These are phyloP conservation scores for Lactifluus hygrophoroides DNA, from an alignment of 768 basidiomycete species.

Conservation along the genomic window DNA sequence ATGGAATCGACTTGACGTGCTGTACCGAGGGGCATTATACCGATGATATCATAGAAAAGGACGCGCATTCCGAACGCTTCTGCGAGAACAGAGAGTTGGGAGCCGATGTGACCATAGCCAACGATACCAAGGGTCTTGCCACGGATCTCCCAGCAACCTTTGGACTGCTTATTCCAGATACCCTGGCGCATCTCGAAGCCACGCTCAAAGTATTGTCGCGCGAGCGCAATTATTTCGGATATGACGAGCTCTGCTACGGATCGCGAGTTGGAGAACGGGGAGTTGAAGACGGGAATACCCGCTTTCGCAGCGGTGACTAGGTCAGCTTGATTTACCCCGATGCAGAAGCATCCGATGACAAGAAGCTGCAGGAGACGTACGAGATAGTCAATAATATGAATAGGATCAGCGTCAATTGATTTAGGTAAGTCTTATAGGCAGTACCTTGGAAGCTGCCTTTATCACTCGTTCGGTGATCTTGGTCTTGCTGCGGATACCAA, in stretches of 20 bases:
- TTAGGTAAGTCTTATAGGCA: not conserved
- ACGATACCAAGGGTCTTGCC: slow-evolving; percentile 98
- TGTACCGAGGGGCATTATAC: slow-evolving; percentile 94
- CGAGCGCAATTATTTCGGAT: slow-evolving; percentile 86
- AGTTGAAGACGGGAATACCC: slow-evolving; percentile 98
- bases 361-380: slow-evolving; percentile 53
- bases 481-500: slow-evolving; percentile 97
- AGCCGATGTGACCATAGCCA: slow-evolving; percentile 97
- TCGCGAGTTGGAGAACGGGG: slow-evolving; percentile 97
- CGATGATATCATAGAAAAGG: slow-evolving; percentile 89
- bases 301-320: slow-evolving; percentile 71
- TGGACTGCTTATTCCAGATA: slow-evolving; percentile 98
- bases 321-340: slow-evolving; percentile 98
- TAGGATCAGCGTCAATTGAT: not conserved
- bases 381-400: not conserved
- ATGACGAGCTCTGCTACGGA: slow-evolving; percentile 98
- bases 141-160: slow-evolving; percentile 95
- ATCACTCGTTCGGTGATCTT: slow-evolving; percentile 89
- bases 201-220: slow-evolving; percentile 89
- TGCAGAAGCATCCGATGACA: slow-evolving; percentile 98
- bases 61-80: slow-evolving; percentile 96
- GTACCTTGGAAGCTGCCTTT: slow-evolving; percentile 79
- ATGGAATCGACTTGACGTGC: slow-evolving; percentile 86
- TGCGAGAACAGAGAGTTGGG: slow-evolving; percentile 93
- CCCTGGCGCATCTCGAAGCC: slow-evolving; percentile 80